Base-by-base conservation (phyloP, 1,139 yeast species). In the Geotrichum aggregatum region DNA sequence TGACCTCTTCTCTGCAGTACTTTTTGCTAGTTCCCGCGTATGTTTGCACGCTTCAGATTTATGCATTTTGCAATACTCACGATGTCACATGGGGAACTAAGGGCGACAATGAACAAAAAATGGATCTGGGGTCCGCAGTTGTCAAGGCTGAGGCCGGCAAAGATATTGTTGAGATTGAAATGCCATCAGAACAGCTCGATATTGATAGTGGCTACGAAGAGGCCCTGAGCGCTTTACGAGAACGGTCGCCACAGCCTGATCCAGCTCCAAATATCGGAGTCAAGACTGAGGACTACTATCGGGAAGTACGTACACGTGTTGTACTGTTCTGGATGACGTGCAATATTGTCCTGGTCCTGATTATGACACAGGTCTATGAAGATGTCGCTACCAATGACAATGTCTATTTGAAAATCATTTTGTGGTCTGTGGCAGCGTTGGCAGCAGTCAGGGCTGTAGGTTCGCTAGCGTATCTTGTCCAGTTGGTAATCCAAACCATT, bases 31-130 rank as follows among this genome's bases (percentile, higher is more conserved):
- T 89, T 52, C 97, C 98, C n/a, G 83, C 92, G 0, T 89, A 87
- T 67, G 84, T 94, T 2, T 87, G 96, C 70, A 85, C 96, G 0
- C 74, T 89, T 57, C 97, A 89, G 69, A 87, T 89, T 54, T 89
- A 87, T 71, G 96, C 98, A 1, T 87, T 88, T 68, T 89, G 98
- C 71, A 89, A 89, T 66, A 88, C 96, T 3, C 96, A 89, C 71
- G 97, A 89, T 74, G 95, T 89, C 50, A 85, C 96, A 0, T 91
- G 97, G 97, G 97, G 97, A 70, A 91, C 97, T 0, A 89, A 89
- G 66, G 97, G 97, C 59, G 96, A 91, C 57, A 86, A 84, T 59
- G 80, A 82, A 58, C 85, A 83, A 47, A 76, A 82, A 14, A 82
- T 81, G 61, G 82, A 78, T 52, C 71, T 83, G 52, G 86, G 88